Evolutionary conservation across 1,139 yeast species (phyloP).

Genomic region (Kluyveromyces marxianus): DNA sequence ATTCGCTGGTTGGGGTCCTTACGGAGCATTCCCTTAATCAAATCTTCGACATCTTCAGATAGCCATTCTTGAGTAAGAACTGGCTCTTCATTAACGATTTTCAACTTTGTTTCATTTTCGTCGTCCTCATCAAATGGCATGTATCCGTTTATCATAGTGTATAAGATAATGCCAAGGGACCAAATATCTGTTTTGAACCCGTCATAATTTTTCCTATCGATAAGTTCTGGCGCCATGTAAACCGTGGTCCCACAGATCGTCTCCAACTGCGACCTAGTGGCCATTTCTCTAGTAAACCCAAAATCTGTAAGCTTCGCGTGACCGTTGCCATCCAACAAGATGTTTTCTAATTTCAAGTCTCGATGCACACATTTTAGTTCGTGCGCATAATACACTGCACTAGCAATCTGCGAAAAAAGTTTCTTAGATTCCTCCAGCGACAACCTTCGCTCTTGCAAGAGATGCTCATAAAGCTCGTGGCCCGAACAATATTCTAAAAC

Average conservation of each 20-base stretch:
- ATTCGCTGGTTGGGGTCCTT: constrained; percentile 69
- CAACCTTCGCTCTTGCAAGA: constrained; percentile 49
- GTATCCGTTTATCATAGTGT: constrained; percentile 75
- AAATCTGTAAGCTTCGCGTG: constrained; percentile 81
- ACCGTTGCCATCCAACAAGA: constrained; percentile 61
- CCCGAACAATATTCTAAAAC: constrained; percentile 88
- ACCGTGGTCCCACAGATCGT: constrained; percentile 93
- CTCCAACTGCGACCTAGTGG: constrained; percentile 48
- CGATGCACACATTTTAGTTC: constrained; percentile 78
- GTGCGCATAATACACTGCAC: constrained; percentile 83
- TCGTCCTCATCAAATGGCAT: constrained; percentile 88
- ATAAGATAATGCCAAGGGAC: constrained; percentile 92
- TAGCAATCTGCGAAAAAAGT: constrained; percentile 68
- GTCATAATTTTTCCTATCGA: constrained; percentile 54
- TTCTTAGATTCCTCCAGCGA: constrained; percentile 47
- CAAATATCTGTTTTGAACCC: constrained; percentile 85
- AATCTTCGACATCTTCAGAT: constrained; percentile 41
- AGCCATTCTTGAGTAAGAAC: constrained; percentile 31
- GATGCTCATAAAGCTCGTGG: constrained; percentile 72
- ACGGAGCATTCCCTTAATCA: constrained; percentile 48
- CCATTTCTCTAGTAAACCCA: constrained; percentile 86
- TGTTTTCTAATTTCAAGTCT: constrained; percentile 82
- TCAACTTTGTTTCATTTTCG: constrained; percentile 52
- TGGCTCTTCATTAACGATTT: constrained; percentile 64
- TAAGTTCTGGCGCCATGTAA: constrained; percentile 93